These are phyloP conservation scores for Suillus plorans DNA, from an alignment of 768 basidiomycete species.

Conservation along the genomic window DNA sequence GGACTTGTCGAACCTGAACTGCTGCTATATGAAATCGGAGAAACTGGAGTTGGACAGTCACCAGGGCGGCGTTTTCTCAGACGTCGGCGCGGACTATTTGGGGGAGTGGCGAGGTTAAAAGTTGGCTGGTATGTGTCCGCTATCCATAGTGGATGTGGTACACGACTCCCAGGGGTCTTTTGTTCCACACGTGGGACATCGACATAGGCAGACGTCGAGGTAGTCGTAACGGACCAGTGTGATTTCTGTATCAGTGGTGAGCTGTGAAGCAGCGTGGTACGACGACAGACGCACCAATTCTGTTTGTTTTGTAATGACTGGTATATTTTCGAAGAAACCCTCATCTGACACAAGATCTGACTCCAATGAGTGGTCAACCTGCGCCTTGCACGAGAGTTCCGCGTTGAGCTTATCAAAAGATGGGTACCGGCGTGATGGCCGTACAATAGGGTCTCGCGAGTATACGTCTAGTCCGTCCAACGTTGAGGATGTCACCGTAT, in stretches of 20 bases:
- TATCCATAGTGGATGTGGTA: constrained; percentile 3
- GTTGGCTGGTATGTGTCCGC: neutral
- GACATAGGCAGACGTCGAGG: constrained; percentile 32
- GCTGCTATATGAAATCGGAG: neutral
- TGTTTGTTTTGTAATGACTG: neutral
- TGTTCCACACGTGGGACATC: constrained; percentile 10
- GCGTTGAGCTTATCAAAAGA: constrained; percentile 21
- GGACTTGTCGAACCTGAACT: constrained; percentile 2
- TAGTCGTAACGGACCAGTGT: constrained; percentile 36
- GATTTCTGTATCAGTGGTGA: constrained; percentile 23
- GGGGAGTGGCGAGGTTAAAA: constrained; percentile 15
- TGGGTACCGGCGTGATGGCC: constrained; percentile 19
- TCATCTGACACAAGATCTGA: constrained; percentile 23
- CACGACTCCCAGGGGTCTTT: neutral
- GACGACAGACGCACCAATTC: constrained; percentile 17
- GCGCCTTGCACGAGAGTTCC: constrained; percentile 16
- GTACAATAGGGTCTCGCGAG: constrained; percentile 22
- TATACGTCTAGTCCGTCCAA: constrained; percentile 31
- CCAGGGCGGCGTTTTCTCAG: constrained; percentile 31
- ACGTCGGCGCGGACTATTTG: constrained; percentile 24
- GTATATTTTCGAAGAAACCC: constrained; percentile 12
- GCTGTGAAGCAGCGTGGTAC: neutral
- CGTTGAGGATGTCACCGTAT: constrained; percentile 30
- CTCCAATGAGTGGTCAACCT: neutral
- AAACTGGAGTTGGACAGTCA: constrained; percentile 7